Base-by-base conservation (phyloP, 345 rosid genomes). In the Euphorbia pulcherrima region DNA sequence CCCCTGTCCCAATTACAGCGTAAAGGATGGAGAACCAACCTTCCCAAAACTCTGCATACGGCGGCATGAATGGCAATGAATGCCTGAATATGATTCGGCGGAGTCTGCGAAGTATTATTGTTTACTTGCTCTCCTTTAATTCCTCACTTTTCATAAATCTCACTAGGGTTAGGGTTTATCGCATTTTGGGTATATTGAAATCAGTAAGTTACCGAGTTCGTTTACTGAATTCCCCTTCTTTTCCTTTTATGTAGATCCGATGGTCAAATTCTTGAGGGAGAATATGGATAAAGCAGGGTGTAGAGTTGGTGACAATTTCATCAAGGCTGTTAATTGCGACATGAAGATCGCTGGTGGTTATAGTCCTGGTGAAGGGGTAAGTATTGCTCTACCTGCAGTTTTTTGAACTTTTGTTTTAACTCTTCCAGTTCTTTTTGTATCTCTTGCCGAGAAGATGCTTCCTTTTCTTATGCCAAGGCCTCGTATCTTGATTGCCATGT, bases 241-340 rank as follows among this genome's bases (percentile, higher is more conserved):
- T 52, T 64, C 40, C n/a, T 65, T 33, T n/a, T 20, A 5, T 66
- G 13, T 78, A 94, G 96, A 81, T 80, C 97, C 99, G 56, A 84
- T 70, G 75, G 97, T 88, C 79, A 88, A 85, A 74, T 87, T 89
- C 80, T 74, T 94, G 83, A 88, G 70, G 86, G 95, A 89, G 83
- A 85, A 88, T 61, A 44, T 94, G 85, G 93, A 87, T 86, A 94
- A 89, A 72, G 68, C 93, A 6, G 99, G 97, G 58, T 94, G 97
- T 74, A 79, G 77, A 46, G 53, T 91, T 30, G 88, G 83, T 56
- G 90, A 88, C 63, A 94, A 83, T 48, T 91, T 94, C 82, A 48
- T 89, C 53, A 88, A 81, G 73, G 97, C 93, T 0, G 84, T 88
- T 70, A 60, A 81, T 24, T 94, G 97, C 74, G 71, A 83, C 26